phyloP scores from a whole-genome alignment of 2,329 filamentous ascomycete species.

The Plenodomus lindquistii region DNA sequence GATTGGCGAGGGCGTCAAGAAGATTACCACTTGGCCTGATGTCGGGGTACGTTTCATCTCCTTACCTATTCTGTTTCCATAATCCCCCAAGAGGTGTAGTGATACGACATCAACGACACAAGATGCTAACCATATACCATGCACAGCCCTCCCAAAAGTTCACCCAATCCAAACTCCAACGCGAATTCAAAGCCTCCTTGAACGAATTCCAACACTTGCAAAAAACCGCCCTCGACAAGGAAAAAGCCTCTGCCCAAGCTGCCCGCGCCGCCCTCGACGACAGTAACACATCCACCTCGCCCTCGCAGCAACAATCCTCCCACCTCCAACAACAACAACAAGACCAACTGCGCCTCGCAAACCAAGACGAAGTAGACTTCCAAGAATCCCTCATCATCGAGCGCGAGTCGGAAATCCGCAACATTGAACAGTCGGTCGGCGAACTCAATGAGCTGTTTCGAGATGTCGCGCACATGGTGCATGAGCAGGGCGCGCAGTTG shows the following conservation, averaged over 20 bases:
- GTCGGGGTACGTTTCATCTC: conserved; percentile 70
- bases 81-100: conserved; percentile 4
- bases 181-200: conserved; percentile 87
- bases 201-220: conserved; percentile 94
- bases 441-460: conserved; percentile 96
- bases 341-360: conserved; percentile 77
- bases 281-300: conserved; percentile 46
- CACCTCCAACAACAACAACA: conserved; percentile 64
- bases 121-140: conserved; percentile 14
- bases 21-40: conserved; percentile 72
- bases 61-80: too few species aligned
- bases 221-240: conserved; percentile 85
- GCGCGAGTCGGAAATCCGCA: conserved; percentile 93
- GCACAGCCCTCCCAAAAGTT: conserved; percentile 88
- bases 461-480: conserved; percentile 96
- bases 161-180: conserved; percentile 91
- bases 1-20: conserved; percentile 91
- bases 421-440: conserved; percentile 94
- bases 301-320: conserved; percentile 50
- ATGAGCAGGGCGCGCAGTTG: conserved; percentile 87
- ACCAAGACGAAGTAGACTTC: conserved; percentile 96
- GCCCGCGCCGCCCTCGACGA: conserved; percentile 79
- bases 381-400: conserved; percentile 95
- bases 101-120: background rate
- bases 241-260: conserved; percentile 81